Evolutionary conservation across 1,284 basidiomycete species (phyloP), one percentile per base, ranked within the genome.

Genomic region (Sporisorium sorghi): DNA sequence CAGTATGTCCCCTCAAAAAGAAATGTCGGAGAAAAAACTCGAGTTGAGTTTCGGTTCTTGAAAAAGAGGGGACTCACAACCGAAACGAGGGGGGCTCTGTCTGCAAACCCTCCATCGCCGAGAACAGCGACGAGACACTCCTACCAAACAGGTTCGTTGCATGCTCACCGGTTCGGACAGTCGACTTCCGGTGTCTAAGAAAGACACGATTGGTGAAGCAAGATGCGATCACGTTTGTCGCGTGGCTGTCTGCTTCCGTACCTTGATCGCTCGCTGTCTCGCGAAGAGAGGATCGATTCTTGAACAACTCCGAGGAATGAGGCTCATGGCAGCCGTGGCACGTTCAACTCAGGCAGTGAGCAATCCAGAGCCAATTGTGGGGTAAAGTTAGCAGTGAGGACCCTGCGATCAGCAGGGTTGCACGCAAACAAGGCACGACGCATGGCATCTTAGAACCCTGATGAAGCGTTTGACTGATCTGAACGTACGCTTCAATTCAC

Each of bases 41-140:
- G 24, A 50, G 7, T 64, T 65, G 46, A 65, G 46, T 65, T 55
- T 51, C 54, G 62, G 58, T 55, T 58, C 35, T 40, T 15, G 28
- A 10, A 26, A 47, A 48, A 10, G 32, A 55, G 62, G 62, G 62
- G 49, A 50, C 56, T 52, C 21, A 26, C 46, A 35, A 10, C 17
- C 26, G 19, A 50, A 61, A 55, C 40, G 24, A 43, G 62, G 56
- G 62, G 52, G 53, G 44, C 32, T 10, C 5, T 46, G 21, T 40
- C 49, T 64, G 61, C 61, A 57, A 47, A 30, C 37, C 49, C 48
- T 10, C 40, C 24, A 40, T n/a, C 47, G 21, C 46, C 37, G 42
- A 37, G 7, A 48, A 44, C n/a, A 40, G 42, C 40, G 48, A 58
- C 26, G 17, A 17, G 24, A 43, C 21, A 24, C n/a, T n/a, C n/a